These are phyloP conservation scores for Chloris gayana DNA, from an alignment of 176 grass and related monocot species.

Conservation along the genomic window DNA sequence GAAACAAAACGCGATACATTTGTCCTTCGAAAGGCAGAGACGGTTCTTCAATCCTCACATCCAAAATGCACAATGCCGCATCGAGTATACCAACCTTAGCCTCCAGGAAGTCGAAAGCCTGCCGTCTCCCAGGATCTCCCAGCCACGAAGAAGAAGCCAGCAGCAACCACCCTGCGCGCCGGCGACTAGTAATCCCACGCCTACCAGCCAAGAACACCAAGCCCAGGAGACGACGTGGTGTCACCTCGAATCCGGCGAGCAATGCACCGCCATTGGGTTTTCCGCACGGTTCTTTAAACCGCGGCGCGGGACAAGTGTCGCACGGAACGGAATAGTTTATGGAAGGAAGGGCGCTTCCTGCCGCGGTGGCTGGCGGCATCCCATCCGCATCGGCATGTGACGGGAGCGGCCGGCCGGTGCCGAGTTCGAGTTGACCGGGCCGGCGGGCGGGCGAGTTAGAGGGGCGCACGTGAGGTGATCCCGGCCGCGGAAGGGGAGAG, in stretches of 20 bases:
- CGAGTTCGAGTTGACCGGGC: constrained; percentile 38
- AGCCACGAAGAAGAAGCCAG: background rate
- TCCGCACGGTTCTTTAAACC: constrained; percentile 27
- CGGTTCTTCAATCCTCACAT: background rate
- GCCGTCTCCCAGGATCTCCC: constrained; percentile 14
- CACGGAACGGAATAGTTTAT: constrained; percentile 28
- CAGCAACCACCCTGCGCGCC: background rate
- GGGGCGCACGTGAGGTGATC: constrained; percentile 35
- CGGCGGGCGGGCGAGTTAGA: constrained; percentile 35
- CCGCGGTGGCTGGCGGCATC: constrained; percentile 4
- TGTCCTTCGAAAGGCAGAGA: background rate
- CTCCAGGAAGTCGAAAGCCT: background rate
- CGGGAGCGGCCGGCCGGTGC: constrained; percentile 2
- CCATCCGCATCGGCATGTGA: constrained; percentile 34
- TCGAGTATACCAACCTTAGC: constrained; percentile 20
- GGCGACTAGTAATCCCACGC: background rate
- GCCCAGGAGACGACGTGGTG: background rate
- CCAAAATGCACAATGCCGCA: constrained; percentile 22
- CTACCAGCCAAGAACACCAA: background rate
- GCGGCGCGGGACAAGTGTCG: constrained; percentile 30
- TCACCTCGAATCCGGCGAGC: constrained; percentile 31
- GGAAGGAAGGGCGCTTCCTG: background rate
- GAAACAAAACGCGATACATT: background rate
- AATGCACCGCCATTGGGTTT: constrained; percentile 21
- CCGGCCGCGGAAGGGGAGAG: background rate